A percentile compares a stretch with the other conserved stretches of the same genome.
Conservation (phyloP, 345 rosid species). For the Geranium brycei region DNA sequence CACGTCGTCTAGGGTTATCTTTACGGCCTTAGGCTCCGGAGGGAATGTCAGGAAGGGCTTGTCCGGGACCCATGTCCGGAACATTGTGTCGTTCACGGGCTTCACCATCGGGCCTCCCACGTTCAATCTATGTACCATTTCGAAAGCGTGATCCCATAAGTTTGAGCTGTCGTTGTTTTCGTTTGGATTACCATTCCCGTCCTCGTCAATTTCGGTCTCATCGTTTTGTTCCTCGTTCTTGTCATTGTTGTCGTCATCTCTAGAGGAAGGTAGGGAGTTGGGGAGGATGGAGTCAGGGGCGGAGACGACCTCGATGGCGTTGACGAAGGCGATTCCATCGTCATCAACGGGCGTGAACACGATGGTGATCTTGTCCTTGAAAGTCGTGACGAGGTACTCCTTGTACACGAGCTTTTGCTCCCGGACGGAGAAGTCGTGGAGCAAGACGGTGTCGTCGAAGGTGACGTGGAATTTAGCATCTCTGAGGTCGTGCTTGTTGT, state of each 20-base stretch:
- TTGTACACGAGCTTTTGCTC: constrained; percentile 33
- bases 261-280: constrained; percentile 1
- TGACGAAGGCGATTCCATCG: constrained; percentile 48
- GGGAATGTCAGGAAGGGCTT: constrained; percentile 34
- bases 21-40: constrained; percentile 31
- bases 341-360: constrained; percentile 34
- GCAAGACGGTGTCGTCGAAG: constrained; percentile 46
- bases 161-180: constrained; percentile 23
- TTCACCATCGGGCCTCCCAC: constrained; percentile 48
- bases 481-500: constrained; percentile 23
- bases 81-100: constrained; percentile 42
- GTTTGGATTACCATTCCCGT: too few species aligned
- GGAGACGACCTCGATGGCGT: constrained; percentile 58
- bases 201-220: too few species aligned
- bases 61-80: constrained; percentile 64
- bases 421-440: constrained; percentile 39
- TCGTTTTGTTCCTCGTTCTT: too few species aligned
- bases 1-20: constrained; percentile 22
- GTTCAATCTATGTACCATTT: constrained; percentile 52
- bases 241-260: too few species aligned
- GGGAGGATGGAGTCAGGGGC: constrained; percentile 45
- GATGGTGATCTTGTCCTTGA: constrained; percentile 29
- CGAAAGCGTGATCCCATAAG: constrained; percentile 29
- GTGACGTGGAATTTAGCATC: constrained; percentile 43
- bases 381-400: constrained; percentile 43